Evolutionary conservation across 345 rosid species (phyloP).

Genomic region (Gossypium stocksii): DNA sequence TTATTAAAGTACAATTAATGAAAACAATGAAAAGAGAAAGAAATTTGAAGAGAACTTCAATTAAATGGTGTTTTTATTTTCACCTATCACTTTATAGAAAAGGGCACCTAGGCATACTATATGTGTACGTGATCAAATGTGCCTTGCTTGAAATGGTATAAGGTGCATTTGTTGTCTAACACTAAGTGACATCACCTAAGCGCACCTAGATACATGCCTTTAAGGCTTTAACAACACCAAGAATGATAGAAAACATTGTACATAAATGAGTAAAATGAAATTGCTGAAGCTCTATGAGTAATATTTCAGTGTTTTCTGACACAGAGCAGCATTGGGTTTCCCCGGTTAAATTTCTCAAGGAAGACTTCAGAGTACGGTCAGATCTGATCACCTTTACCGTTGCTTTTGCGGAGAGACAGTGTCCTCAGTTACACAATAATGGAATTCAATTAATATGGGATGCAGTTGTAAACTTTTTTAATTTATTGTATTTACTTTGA

Average conservation of each 20-base stretch:
- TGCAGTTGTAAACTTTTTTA: neutral
- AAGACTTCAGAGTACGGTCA: neutral
- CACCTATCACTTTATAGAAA: neutral
- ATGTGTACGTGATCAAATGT: neutral
- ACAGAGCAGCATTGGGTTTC: neutral
- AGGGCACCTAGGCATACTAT: neutral
- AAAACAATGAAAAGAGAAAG: neutral
- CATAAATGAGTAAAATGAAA: neutral
- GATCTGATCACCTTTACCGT: neutral
- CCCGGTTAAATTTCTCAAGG: conserved; percentile 2
- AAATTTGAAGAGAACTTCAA: neutral
- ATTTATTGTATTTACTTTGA: neutral
- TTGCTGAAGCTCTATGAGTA: neutral
- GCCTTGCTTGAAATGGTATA: neutral
- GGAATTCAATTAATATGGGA: conserved; percentile 1
- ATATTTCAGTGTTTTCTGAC: neutral
- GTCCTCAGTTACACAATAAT: neutral
- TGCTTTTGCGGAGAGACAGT: neutral
- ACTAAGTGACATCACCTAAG: neutral
- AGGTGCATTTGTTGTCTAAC: neutral
- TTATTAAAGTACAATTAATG: neutral
- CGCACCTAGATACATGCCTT: neutral
- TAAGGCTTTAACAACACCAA: neutral
- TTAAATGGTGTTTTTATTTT: neutral
- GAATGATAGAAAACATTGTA: conserved; percentile 5